A percentile compares a stretch with the other conserved stretches of the same genome.
Evolutionary conservation across 768 basidiomycete species (phyloP).

Genomic region (Pleurotus cornucopiae): DNA sequence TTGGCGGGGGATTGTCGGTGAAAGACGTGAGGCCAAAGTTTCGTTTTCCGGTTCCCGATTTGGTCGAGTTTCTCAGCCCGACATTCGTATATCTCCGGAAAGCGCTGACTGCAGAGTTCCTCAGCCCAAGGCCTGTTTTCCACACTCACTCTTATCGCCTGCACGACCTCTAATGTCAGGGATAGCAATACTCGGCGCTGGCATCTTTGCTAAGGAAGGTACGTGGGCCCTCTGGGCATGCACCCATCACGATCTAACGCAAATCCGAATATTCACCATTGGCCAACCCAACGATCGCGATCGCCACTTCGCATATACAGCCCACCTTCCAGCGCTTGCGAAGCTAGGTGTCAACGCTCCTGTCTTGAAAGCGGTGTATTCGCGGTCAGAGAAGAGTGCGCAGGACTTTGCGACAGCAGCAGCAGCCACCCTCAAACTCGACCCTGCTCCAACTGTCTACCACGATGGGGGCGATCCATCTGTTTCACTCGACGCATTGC

Average conservation of each 20-base stretch:
- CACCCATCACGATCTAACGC: conserved; percentile 10
- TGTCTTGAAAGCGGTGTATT: conserved; percentile 68
- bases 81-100: neutral
- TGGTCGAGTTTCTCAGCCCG: neutral
- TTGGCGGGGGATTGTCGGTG: conserved; percentile 2
- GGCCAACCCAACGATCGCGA: neutral
- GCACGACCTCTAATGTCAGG: conserved; percentile 32
- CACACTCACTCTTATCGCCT: conserved; percentile 8
- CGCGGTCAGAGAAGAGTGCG: conserved; percentile 64
- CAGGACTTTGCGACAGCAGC: conserved; percentile 48
- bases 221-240: conserved; percentile 21
- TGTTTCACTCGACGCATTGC: conserved; percentile 53
- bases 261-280: conserved; percentile 22
- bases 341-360: conserved; percentile 38
- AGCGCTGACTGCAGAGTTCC: neutral
- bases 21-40: conserved; percentile 3
- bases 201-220: conserved; percentile 78
- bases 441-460: conserved; percentile 44
- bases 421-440: conserved; percentile 31
- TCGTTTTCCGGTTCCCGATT: conserved; percentile 4
- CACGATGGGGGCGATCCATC: conserved; percentile 42
- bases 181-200: conserved; percentile 77
- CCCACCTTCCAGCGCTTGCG: conserved; percentile 76
- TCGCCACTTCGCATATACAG: conserved; percentile 26
- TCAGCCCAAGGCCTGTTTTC: too few species aligned